These are phyloP conservation scores for Stentor roeselii DNA, from an alignment of 73 alveolate genomes.

Conservation along the genomic window DNA sequence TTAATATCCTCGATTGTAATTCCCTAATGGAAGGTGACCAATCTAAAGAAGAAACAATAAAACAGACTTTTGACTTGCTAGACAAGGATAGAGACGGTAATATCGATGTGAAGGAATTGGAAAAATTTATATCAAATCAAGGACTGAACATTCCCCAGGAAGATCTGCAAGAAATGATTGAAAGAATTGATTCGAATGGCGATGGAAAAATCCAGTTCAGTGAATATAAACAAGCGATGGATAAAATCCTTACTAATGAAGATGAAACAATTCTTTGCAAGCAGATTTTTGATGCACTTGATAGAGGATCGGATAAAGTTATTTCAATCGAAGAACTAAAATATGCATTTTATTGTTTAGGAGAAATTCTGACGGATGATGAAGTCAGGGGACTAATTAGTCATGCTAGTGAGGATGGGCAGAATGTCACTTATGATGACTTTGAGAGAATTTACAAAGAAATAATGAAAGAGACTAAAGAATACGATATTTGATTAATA, in stretches of 20 bases:
- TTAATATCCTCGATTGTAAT: too few species aligned
- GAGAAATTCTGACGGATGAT: neutral
- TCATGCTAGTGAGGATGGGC: neutral
- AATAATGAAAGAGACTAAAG: too few species aligned
- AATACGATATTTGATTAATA: too few species aligned
- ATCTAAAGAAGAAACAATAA: neutral
- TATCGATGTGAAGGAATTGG: constrained; percentile 7
- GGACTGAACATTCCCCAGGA: constrained; percentile 22
- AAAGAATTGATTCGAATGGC: constrained; percentile 3
- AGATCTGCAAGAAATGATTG: constrained; percentile 10
- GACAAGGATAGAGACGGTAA: neutral
- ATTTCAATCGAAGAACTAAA: neutral
- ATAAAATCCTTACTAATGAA: neutral
- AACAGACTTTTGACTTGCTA: neutral
- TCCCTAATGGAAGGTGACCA: constrained; percentile 22
- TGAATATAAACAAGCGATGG: neutral
- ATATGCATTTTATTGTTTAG: constrained; percentile 10
- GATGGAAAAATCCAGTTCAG: constrained; percentile 18
- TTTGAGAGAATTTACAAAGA: neutral
- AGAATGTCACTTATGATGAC: neutral
- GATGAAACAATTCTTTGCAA: neutral
- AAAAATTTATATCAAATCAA: neutral
- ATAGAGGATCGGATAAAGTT: neutral
- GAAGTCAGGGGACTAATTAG: neutral
- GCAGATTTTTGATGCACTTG: constrained; percentile 21